Percentiles rank a stretch among this genome's conserved stretches.
These are phyloP conservation scores for Mortierella sp. DNA, from an alignment of 371 early-diverging fungal genomes.

Conservation along the genomic window DNA sequence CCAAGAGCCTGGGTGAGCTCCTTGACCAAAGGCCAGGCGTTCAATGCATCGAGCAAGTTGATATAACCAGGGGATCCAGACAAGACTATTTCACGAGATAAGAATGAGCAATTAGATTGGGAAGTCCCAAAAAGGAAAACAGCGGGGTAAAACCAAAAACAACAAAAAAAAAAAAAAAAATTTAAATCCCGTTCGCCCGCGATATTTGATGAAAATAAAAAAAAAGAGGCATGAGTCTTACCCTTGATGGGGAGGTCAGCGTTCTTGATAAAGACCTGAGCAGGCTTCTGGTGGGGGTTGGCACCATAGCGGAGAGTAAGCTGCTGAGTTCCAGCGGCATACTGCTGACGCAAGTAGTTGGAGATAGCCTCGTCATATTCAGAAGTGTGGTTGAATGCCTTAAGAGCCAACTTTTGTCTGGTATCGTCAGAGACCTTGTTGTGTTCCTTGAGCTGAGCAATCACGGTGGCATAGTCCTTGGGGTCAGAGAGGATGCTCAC, in stretches of 20 bases:
- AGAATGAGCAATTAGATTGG: slow-evolving; percentile 4
- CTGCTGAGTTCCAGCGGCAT: slow-evolving; percentile 80
- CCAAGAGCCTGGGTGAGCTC: slow-evolving; percentile 73
- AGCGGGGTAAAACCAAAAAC: slow-evolving; percentile 36
- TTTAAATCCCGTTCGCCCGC: slow-evolving; percentile 41
- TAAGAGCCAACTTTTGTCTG: slow-evolving; percentile 62
- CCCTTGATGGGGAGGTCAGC: slow-evolving; percentile 90
- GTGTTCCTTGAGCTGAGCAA: slow-evolving; percentile 78
- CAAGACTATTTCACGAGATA: slow-evolving; percentile 67
- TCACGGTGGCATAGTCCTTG: slow-evolving; percentile 84
- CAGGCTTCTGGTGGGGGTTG: slow-evolving; percentile 98
- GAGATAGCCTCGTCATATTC: slow-evolving; percentile 97
- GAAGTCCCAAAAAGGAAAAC: slow-evolving; percentile 39
- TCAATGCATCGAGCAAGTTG: slow-evolving; percentile 96
- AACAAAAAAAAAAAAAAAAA: slow-evolving; percentile 27
- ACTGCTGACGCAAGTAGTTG: slow-evolving; percentile 94
- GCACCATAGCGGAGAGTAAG: slow-evolving; percentile 95
- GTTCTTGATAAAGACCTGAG: slow-evolving; percentile 88
- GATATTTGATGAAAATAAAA: neutral
- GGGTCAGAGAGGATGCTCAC: slow-evolving; percentile 95
- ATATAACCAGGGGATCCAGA: slow-evolving; percentile 98
- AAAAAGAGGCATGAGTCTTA: slow-evolving; percentile 17
- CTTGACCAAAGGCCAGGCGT: slow-evolving; percentile 97
- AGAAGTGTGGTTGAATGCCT: slow-evolving; percentile 95
- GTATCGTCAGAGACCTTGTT: slow-evolving; percentile 59